Percentiles rank a stretch among this genome's conserved stretches.
Evolutionary conservation across 768 basidiomycete genomes (phyloP).

Genomic region (Mycena olivaceomarginata): DNA sequence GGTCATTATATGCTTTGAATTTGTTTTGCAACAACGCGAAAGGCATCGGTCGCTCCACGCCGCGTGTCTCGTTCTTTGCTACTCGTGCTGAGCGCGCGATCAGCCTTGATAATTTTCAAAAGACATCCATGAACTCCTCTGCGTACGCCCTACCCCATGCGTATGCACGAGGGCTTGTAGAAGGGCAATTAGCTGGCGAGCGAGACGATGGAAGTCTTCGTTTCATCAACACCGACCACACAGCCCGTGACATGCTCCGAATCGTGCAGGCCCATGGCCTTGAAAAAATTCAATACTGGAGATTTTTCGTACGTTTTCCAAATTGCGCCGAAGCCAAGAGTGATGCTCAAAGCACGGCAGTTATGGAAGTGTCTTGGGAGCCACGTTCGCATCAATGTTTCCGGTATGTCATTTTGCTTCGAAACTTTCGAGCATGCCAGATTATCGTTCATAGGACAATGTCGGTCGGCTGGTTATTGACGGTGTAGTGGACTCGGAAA

Average conservation of each 20-base stretch:
- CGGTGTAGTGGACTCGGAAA: slow-evolving; percentile 37
- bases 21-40: no score
- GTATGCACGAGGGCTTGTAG: slow-evolving; percentile 28
- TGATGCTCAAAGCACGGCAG: not conserved
- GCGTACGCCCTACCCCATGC: slow-evolving; percentile 18
- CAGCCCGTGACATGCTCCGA: no score
- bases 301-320: no score
- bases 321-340: no score
- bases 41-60: slow-evolving; percentile 19
- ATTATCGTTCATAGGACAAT: slow-evolving; percentile 26
- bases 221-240: no score
- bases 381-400: slow-evolving; percentile 44
- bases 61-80: slow-evolving; percentile 37
- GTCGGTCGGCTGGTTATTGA: slow-evolving; percentile 21
- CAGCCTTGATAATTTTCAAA: not conserved
- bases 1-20: no score
- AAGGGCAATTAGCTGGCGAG: slow-evolving; percentile 26
- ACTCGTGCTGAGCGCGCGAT: slow-evolving; percentile 34
- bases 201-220: slow-evolving; percentile 32
- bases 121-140: slow-evolving; percentile 27
- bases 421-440: not conserved
- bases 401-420: slow-evolving; percentile 19
- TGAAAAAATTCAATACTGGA: no score
- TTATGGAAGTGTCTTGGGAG: slow-evolving; percentile 40
- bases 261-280: no score